Conservation (phyloP, 1,139 yeast genomes). For the Debaryomycetaceae sp. region DNA sequence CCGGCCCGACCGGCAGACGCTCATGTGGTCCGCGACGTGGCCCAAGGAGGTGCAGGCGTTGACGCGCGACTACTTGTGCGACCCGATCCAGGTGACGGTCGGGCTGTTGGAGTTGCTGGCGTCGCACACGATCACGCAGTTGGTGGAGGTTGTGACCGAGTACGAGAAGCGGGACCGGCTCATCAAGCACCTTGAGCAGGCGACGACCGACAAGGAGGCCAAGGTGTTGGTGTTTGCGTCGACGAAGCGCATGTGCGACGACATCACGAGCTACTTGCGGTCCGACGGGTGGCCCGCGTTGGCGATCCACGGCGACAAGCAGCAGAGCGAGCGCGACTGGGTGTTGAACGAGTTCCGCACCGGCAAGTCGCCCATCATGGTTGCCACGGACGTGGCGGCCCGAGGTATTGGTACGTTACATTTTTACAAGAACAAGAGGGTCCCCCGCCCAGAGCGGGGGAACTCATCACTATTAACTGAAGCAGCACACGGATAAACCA, state of each 20-base stretch:
- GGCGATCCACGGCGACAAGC: conserved; percentile 98
- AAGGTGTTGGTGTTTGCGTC: conserved; percentile 86
- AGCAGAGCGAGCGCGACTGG: conserved; percentile 98
- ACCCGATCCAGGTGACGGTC: conserved; percentile 91
- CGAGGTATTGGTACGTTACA: conserved; percentile 97
- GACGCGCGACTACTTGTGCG: conserved; percentile 82
- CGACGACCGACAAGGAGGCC: conserved; percentile 67
- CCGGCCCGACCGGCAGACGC: conserved; percentile 95
- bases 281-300: conserved; percentile 98
- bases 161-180: conserved; percentile 90
- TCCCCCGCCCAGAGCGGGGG: no score
- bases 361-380: conserved; percentile 94
- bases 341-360: conserved; percentile 84
- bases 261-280: conserved; percentile 81
- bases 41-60: conserved; percentile 93
- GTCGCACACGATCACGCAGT: conserved; percentile 89
- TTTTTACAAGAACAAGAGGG: no score
- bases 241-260: conserved; percentile 96
- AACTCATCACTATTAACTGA: no score
- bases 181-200: conserved; percentile 71
- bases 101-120: conserved; percentile 96
- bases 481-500: no score
- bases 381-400: conserved; percentile 99
- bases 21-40: conserved; percentile 99
- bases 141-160: conserved; percentile 84